Evolutionary conservation across 345 rosid genomes (phyloP), one percentile per base, ranked within the genome.

Genomic region (Aurinia saxatilis): DNA sequence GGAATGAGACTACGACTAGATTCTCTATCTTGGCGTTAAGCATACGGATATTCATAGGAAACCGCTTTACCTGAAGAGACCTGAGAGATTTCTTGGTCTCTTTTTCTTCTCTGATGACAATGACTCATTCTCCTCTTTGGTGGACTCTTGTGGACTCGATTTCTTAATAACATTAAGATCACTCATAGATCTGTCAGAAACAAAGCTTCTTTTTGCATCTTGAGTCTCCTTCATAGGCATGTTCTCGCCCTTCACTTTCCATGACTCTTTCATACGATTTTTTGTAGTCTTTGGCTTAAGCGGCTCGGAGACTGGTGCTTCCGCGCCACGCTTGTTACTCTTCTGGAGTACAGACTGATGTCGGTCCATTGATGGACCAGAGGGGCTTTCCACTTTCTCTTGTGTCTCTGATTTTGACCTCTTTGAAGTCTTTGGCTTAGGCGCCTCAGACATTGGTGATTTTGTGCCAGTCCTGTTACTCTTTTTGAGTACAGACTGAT

Each of bases 61-160:
- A 33, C 16, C 10, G n/a, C 5, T 68, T 74, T 46, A 69, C 70
- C 14, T 72, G 80, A 82, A 85, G 17, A 85, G 70, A 53, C 75
- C 74, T 44, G 81, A 80, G 53, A 79, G 79, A 21, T 50, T 72
- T 21, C 31, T 29, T 30, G 10, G 9, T 37, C 30, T 63, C 34
- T 14, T 57, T 5, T 68, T 66, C 67, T 35, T 50, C 60, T 70
- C 62, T n/a, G 37, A 25, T 39, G 36, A 51, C 42, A 60, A 23
- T 8, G 36, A 30, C 17, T 76, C 53, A 12, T 11, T 29, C 49
- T 60, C 60, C 21, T 66, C 75, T 58, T 65, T 68, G 58, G 19
- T 7, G n/a, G 53, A 17, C 1, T 9, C 53, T 64, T 63, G 51
- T 45, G 49, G 47, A 41, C 37, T 33, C 21, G 70, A 48, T 35